Evolutionary conservation across 257 asterid genomes (phyloP), one percentile per base, ranked within the genome.

Genomic region (Solanum chiquidenum): DNA sequence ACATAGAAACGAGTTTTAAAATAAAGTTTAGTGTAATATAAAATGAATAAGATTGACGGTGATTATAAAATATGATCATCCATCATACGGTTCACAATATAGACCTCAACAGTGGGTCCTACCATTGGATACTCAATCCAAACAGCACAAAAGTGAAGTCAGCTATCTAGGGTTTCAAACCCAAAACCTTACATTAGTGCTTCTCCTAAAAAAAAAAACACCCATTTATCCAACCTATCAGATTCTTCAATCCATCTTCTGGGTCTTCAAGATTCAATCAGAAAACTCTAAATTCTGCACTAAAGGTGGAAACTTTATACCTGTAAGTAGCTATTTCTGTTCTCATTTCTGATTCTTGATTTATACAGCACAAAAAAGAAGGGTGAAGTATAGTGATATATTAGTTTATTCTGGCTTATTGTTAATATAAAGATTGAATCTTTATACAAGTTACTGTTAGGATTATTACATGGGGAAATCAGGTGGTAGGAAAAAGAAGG

Each of bases 401-500:
- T 77, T 34, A 62, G 42, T 46, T 46, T 29, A 80, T 10, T 27
- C n/a, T 29, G 29, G 42, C 42, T 46, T 2, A 49, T 20, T 46
- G 4, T 29, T 31, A 29, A 44, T 31, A 20, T 31, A 20, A 85
- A n/a, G 87, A 33, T 73, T 33, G 25, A 21, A 52, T 23, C 12
- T 23, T 13, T n/a, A 68, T 72, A 82, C 42, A 16, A 82, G 89
- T 38, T 89, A 27, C 87, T 89, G 62, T 21, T 16, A 18, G 38
- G n/a, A 29, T 71, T 58, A 42, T 58, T 89, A 35, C 40, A 96
- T 96, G 99, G 99, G 99, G 91, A 97, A 94, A 93, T 96, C 98
- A 71, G 98, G 98, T 58, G 95, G 92, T 82, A 96, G 91, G 98
- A 95, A 95, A 89, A 97, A 94, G 94, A 96, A 94, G 94, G 86